phyloP scores from a whole-genome alignment of 2,329 filamentous ascomycete species.

The Dactylonectria macrodidyma region DNA sequence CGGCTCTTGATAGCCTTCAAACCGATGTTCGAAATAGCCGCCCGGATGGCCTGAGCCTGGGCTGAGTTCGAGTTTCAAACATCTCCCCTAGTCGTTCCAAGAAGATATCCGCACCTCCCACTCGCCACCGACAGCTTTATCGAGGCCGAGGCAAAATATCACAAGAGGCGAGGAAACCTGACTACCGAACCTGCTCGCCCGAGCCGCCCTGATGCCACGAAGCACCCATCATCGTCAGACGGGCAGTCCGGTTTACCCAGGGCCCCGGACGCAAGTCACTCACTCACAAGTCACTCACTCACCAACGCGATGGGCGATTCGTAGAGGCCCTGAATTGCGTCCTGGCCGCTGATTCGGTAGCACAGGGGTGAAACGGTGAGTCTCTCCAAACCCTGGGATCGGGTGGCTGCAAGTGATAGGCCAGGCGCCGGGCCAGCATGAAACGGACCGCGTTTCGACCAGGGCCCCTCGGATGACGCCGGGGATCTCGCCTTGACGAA shows the following conservation, averaged over 20 bases:
- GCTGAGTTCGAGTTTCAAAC: constrained; percentile 19
- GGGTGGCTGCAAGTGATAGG: constrained; percentile 48
- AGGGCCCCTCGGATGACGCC: constrained; percentile 41
- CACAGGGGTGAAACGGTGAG: constrained; percentile 46
- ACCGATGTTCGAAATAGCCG: constrained; percentile 6
- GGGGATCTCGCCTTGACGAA: constrained; percentile 37
- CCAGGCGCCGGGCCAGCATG: constrained; percentile 40
- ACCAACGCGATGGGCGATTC: constrained; percentile 6
- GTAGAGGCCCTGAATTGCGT: constrained; percentile 8
- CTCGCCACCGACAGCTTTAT: neutral
- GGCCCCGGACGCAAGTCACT: neutral
- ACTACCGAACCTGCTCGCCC: constrained; percentile 1
- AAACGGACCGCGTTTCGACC: constrained; percentile 49
- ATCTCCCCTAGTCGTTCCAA: neutral
- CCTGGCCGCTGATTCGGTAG: constrained; percentile 40
- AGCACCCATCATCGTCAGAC: constrained; percentile 11
- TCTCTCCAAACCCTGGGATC: constrained; percentile 43
- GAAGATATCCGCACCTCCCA: neutral
- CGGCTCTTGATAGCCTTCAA: constrained; percentile 7
- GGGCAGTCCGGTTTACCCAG: constrained; percentile 9
- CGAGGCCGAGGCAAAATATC: neutral
- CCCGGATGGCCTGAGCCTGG: constrained; percentile 10
- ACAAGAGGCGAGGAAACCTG: neutral
- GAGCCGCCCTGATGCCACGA: constrained; percentile 9
- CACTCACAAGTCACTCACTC: neutral